A percentile compares a stretch with the other conserved stretches of the same genome.
These are phyloP conservation scores for Candida orba DNA, from an alignment of 805 yeast genomes.

Conservation along the genomic window DNA sequence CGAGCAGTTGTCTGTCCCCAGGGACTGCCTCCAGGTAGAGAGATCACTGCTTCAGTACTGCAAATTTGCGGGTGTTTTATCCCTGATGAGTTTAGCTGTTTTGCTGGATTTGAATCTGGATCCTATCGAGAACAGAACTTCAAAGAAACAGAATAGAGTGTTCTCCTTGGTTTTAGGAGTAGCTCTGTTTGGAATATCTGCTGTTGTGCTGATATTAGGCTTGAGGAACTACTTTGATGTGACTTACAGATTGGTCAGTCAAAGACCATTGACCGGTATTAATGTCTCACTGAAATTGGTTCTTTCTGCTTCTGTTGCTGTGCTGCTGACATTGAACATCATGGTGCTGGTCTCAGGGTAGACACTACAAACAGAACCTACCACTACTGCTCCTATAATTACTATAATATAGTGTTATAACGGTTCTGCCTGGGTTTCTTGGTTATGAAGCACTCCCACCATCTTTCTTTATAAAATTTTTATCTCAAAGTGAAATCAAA, in stretches of 20 bases:
- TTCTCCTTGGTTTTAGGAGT: constrained; percentile 12
- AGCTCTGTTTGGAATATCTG: constrained; percentile 9
- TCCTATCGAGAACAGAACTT: not conserved
- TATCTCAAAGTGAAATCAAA: not conserved
- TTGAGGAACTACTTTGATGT: constrained; percentile 17
- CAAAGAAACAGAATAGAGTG: not conserved
- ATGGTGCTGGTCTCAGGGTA: not conserved
- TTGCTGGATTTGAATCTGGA: constrained; percentile 15
- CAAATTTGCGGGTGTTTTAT: constrained; percentile 16
- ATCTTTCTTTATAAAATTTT: too few species aligned
- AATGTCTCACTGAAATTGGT: constrained; percentile 11
- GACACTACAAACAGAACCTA: not conserved
- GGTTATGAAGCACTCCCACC: too few species aligned
- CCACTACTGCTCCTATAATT: too few species aligned
- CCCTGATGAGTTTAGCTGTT: constrained; percentile 16
- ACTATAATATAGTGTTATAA: too few species aligned
- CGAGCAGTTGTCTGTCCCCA: constrained; percentile 10
- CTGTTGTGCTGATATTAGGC: constrained; percentile 11
- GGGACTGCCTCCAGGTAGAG: constrained; percentile 25
- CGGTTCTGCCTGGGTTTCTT: too few species aligned
- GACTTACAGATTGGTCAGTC: constrained; percentile 11
- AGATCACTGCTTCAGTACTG: constrained; percentile 18
- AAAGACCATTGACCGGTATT: constrained; percentile 10
- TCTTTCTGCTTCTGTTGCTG: not conserved
- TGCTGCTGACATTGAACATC: constrained; percentile 1